Evolutionary conservation across 176 grass and related monocot species (phyloP).

Genomic region (Carex kokanica): DNA sequence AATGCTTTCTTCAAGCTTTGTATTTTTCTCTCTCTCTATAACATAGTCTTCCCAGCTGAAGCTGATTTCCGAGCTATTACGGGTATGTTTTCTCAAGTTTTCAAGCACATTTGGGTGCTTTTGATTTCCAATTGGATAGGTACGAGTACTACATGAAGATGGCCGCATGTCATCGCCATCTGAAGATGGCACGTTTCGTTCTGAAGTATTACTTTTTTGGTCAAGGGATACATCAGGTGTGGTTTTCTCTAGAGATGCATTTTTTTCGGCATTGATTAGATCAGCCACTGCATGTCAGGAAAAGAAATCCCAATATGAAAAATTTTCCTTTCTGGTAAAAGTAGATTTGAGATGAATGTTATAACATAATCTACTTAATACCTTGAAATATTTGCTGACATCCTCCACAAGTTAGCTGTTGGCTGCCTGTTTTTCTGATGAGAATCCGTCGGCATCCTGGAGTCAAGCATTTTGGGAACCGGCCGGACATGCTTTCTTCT

Average conservation of each 20-base stretch:
- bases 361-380: not conserved
- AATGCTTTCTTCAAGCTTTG: not conserved
- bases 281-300: constrained; percentile 16
- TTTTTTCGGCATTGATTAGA: constrained; percentile 7
- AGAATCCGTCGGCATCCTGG: constrained; percentile 10
- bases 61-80: constrained; percentile 3
- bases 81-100: not conserved
- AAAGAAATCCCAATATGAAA: not conserved
- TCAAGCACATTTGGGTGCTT: not conserved
- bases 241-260: not conserved
- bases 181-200: not conserved
- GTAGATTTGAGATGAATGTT: not conserved
- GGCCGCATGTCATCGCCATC: not conserved
- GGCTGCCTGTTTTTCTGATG: not conserved
- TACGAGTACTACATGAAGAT: not conserved
- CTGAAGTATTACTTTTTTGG: not conserved
- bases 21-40: not conserved
- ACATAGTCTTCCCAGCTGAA: constrained; percentile 12
- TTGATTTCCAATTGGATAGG: not conserved
- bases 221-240: not conserved
- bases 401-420: constrained; percentile 20
- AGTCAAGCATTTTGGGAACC: constrained; percentile 25
- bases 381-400: constrained; percentile 25
- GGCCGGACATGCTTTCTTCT: constrained; percentile 20
- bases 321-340: not conserved